phyloP scores from a whole-genome alignment of 768 basidiomycete genomes.

The Panellus pusillus region DNA sequence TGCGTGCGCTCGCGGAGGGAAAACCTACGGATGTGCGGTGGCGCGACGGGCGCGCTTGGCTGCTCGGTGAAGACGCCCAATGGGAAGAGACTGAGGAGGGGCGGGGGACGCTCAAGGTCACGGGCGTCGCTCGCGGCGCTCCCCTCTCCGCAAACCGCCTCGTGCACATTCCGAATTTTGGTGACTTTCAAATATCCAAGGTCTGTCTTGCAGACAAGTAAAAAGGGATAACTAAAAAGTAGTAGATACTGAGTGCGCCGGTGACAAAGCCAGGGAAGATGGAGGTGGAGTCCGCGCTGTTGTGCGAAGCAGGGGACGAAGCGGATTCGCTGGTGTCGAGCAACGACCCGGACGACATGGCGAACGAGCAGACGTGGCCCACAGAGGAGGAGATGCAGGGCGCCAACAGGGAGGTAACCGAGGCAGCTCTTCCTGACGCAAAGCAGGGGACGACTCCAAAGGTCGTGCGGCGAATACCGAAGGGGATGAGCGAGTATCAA shows the following conservation, averaged over 20 bases:
- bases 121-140: constrained; percentile 82
- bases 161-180: constrained; percentile 83
- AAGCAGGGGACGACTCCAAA: constrained; percentile 74
- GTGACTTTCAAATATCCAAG: constrained; percentile 84
- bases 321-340: constrained; percentile 87
- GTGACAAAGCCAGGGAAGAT: constrained; percentile 46
- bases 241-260: constrained; percentile 72
- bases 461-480: constrained; percentile 79
- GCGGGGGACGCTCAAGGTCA: constrained; percentile 62
- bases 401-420: constrained; percentile 27
- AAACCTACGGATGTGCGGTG: constrained; percentile 77
- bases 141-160: constrained; percentile 79
- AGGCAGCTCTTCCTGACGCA: constrained; percentile 59
- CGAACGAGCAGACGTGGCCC: constrained; percentile 98
- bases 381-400: constrained; percentile 91
- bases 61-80: constrained; percentile 66
- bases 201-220: constrained; percentile 39
- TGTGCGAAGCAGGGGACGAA: constrained; percentile 65
- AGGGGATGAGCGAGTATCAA: constrained; percentile 96
- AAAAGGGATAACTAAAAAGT: background rate
- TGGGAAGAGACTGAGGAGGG: constrained; percentile 40
- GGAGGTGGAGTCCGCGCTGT: constrained; percentile 65
- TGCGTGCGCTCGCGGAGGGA: constrained; percentile 83
- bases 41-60: constrained; percentile 77
- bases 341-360: constrained; percentile 86